Base-by-base conservation (phyloP, 192 early-diverging fungal genomes). In the Gamsiella multidivaricata region DNA sequence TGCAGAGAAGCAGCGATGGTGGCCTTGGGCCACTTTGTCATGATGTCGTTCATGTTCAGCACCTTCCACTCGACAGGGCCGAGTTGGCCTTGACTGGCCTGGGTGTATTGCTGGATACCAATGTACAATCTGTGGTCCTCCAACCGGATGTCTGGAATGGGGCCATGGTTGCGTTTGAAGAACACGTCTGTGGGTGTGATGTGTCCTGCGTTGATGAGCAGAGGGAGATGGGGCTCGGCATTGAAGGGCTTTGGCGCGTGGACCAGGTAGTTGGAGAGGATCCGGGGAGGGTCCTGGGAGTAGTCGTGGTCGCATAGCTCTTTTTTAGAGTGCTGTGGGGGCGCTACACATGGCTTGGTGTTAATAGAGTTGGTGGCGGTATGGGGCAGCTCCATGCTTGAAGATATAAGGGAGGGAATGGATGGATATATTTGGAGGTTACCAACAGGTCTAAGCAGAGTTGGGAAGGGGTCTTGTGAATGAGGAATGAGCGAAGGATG, bases 151-250 rank as follows among this genome's bases (percentile, higher is more conserved):
- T 89, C 81, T 12, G 96, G 96, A 36, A 97, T 92, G 25, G 96
- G 93, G 5, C 95, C 90, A 65, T 97, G 96, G 81, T 95, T 94
- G 23, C 96, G 90, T 46, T 94, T 92, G 65, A 92, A 97, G 74
- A 94, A 94, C 41, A 83, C 70, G 22, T 87, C 81, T 45, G 88
- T 91, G 6, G 94, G 93, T 14, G 95, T 97, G 39, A 95, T 86
- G 70, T 87, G 88, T 49, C 82, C 65, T 50, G 91, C 83, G n/a
- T 76, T 66, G 12, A 90, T 79, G 10, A 94, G 83, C 49, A 74
- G 80, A 11, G 86, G 79, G 10, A 87, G 81, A 6, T 86, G 83
- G 6, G 91, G 89, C 60, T 97, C 96, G 23, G 96, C 96, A 61
- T 97, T 97, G 76, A 94, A 95, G 0, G 96, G 96, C 49, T 81